Conservation (phyloP, 306 rosid genomes). For the Leucaena leucocephala region DNA sequence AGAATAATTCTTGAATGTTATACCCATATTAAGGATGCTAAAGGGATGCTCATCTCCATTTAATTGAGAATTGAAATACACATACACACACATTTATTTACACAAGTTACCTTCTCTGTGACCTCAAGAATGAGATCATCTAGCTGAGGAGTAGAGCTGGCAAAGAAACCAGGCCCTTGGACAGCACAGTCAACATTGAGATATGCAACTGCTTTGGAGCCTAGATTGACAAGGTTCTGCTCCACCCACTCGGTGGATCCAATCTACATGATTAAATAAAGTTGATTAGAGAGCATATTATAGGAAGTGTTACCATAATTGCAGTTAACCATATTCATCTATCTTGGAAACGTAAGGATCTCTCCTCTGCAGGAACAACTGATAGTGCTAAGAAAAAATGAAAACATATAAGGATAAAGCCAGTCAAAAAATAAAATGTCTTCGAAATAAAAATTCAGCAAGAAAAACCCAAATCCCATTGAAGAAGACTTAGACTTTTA, state of each 20-base stretch:
- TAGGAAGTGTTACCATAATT: conserved; percentile 23
- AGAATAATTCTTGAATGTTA: not conserved
- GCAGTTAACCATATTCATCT: conserved; percentile 25
- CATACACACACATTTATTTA: not conserved
- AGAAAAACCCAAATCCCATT: too few relatives aligned
- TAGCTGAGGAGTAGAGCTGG: conserved; percentile 91
- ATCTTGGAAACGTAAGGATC: conserved; percentile 21
- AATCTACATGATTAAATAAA: conserved; percentile 48
- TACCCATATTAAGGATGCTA: not conserved
- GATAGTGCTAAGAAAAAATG: conserved; percentile 6
- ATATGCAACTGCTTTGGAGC: conserved; percentile 68
- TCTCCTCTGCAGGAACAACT: conserved; percentile 28
- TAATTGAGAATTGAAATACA: not conserved
- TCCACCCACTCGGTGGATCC: conserved; percentile 99
- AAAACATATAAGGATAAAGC: not conserved
- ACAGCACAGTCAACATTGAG: conserved; percentile 83
- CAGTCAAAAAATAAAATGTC: too few relatives aligned
- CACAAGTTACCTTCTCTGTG: conserved; percentile 58
- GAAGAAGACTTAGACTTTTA: too few relatives aligned
- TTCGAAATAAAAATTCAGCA: too few relatives aligned
- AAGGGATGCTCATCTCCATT: not conserved
- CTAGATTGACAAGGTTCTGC: conserved; percentile 79
- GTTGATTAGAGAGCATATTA: conserved; percentile 20
- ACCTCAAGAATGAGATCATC: conserved; percentile 81
- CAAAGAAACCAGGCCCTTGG: conserved; percentile 74